A percentile compares a stretch with the other conserved stretches of the same genome.
Evolutionary conservation across 2,329 filamentous ascomycete species (phyloP).

Genomic region (Venturia asperata): DNA sequence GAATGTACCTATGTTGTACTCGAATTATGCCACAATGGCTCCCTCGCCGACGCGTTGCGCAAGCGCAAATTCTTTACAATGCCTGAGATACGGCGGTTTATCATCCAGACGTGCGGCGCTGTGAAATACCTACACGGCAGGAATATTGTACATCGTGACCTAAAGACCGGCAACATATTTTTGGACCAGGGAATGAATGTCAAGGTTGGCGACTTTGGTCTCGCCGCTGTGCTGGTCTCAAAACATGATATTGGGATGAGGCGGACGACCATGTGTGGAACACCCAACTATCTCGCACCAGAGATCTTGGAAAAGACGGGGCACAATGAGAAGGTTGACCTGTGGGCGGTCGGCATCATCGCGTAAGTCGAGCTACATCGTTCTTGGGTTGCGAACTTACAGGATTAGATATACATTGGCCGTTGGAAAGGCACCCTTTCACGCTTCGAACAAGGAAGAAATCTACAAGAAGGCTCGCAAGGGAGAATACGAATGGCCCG

Average conservation of each 20-base stretch:
- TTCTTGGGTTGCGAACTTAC: constrained; percentile 22
- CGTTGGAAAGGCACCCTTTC: constrained; percentile 91
- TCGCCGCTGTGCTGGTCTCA: constrained; percentile 85
- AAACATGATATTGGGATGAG: constrained; percentile 83
- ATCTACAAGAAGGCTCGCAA: constrained; percentile 65
- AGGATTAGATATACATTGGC: constrained; percentile 78
- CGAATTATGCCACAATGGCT: constrained; percentile 91
- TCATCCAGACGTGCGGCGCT: constrained; percentile 89
- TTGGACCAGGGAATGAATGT: constrained; percentile 92
- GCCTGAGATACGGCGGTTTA: constrained; percentile 87
- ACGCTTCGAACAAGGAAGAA: constrained; percentile 80
- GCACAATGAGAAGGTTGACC: constrained; percentile 95
- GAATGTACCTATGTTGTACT: constrained; percentile 88
- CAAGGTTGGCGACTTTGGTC: constrained; percentile 94
- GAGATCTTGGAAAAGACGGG: constrained; percentile 95
- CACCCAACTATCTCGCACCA: constrained; percentile 95
- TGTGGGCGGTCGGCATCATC: constrained; percentile 97
- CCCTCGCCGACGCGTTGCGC: constrained; percentile 96
- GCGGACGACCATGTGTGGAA: constrained; percentile 90
- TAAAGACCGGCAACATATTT: constrained; percentile 98
- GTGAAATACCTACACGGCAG: constrained; percentile 97
- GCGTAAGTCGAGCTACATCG: constrained; percentile 52
- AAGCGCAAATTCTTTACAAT: constrained; percentile 83
- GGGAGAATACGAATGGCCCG: constrained; percentile 74
- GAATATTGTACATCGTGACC: constrained; percentile 90